A percentile compares a stretch with the other conserved stretches of the same genome.
Evolutionary conservation across 2,329 filamentous ascomycete species (phyloP).

Genomic region (Lanzia echinophila): DNA sequence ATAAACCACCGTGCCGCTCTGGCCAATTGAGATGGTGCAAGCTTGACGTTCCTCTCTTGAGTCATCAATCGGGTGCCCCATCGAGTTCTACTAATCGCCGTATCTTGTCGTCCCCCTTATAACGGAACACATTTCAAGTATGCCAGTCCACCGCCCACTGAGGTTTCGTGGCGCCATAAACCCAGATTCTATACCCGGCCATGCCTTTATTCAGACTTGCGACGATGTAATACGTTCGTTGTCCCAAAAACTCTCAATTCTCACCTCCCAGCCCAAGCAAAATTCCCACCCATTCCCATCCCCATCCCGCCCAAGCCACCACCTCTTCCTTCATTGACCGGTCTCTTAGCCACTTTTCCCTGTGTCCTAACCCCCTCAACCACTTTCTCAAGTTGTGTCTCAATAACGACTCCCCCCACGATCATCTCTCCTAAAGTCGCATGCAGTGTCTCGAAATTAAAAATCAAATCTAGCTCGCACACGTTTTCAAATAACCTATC

Average conservation of each 20-base stretch:
- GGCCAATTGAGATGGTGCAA: no score
- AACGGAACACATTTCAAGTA: no score
- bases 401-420: constrained; percentile 87
- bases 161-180: no score
- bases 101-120: no score
- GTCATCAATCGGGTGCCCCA: no score
- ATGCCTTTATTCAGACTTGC: no score
- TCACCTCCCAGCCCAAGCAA: constrained; percentile 31
- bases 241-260: neutral
- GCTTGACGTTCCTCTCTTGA: no score
- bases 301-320: constrained; percentile 37
- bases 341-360: constrained; percentile 70
- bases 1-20: no score
- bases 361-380: constrained; percentile 76
- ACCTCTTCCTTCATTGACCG: constrained; percentile 62
- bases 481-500: constrained; percentile 97
- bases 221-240: no score
- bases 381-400: constrained; percentile 84
- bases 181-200: no score
- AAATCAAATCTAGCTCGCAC: constrained; percentile 93
- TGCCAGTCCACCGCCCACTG: no score
- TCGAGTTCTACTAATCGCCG: no score
- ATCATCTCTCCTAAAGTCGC: constrained; percentile 90
- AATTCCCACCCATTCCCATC: constrained; percentile 27
- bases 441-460: constrained; percentile 97